A percentile compares a stretch with the other conserved stretches of the same genome.
These are phyloP conservation scores for Deakozyma indianensis DNA, from an alignment of 805 yeast species.

Conservation along the genomic window DNA sequence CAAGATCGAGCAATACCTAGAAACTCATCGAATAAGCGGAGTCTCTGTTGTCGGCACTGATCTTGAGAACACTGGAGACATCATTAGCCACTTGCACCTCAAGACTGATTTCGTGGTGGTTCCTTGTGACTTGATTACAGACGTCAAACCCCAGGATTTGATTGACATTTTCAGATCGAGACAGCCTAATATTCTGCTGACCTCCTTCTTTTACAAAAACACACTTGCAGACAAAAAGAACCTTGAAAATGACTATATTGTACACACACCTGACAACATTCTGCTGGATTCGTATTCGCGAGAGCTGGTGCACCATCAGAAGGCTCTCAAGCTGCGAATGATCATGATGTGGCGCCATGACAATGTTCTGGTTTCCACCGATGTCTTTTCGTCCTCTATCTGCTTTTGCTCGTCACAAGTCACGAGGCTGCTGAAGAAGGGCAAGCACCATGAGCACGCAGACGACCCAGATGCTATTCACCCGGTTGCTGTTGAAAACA, in stretches of 20 bases:
- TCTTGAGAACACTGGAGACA: constrained; percentile 21
- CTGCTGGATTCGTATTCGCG: constrained; percentile 62
- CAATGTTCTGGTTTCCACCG: constrained; percentile 59
- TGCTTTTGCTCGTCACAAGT: constrained; percentile 46
- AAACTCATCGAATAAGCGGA: constrained; percentile 21
- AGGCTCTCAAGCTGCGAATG: constrained; percentile 63
- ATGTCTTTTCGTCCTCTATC: constrained; percentile 59
- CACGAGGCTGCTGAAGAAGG: constrained; percentile 30
- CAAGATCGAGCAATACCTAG: constrained; percentile 35
- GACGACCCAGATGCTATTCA: constrained; percentile 12
- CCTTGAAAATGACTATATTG: constrained; percentile 48
- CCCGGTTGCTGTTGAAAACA: constrained; percentile 8
- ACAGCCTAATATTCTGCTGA: constrained; percentile 50
- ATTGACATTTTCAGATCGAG: constrained; percentile 72
- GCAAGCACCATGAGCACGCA: not conserved
- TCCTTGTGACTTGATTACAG: constrained; percentile 91
- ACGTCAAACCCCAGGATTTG: constrained; percentile 77
- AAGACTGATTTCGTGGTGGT: constrained; percentile 54
- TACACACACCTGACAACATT: constrained; percentile 21
- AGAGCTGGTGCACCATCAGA: constrained; percentile 54
- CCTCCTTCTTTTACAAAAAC: constrained; percentile 60
- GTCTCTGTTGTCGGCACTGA: constrained; percentile 45
- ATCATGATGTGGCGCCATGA: constrained; percentile 87
- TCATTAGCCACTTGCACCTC: constrained; percentile 3
- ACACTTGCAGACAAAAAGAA: constrained; percentile 58